phyloP scores from a whole-genome alignment of 805 yeast species.

The Monosporozyma aquatica region DNA sequence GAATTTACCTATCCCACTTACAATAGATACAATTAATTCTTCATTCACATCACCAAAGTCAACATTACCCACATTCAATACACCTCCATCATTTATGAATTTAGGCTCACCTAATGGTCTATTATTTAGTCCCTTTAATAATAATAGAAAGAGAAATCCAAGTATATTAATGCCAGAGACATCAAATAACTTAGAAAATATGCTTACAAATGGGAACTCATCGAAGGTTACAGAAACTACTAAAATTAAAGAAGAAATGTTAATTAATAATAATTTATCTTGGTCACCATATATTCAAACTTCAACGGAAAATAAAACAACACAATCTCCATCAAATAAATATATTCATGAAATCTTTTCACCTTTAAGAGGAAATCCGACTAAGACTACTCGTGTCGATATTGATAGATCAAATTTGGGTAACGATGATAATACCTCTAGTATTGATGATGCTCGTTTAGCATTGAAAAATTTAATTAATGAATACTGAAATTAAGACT shows the following conservation, averaged over 20 bases:
- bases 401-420: background rate
- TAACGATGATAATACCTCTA: background rate
- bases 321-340: background rate
- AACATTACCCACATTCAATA: slow-evolving; percentile 10
- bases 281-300: slow-evolving; percentile 1
- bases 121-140: slow-evolving; percentile 10
- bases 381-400: background rate
- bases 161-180: slow-evolving; percentile 3
- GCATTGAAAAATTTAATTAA: slow-evolving; percentile 25
- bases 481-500: slow-evolving; percentile 5
- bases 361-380: background rate
- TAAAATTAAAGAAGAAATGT: background rate
- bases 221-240: background rate
- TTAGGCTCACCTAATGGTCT: slow-evolving; percentile 19
- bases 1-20: no score
- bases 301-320: background rate
- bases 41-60: background rate
- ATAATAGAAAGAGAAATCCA: slow-evolving; percentile 9
- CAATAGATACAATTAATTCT: background rate
- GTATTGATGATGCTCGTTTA: slow-evolving; percentile 25
- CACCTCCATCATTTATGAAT: slow-evolving; percentile 27
- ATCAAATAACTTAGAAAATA: background rate
- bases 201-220: background rate
- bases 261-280: background rate
- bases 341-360: slow-evolving; percentile 2